These are phyloP conservation scores for Eleusine coracana DNA, from an alignment of 176 grass and related monocot species.

Conservation along the genomic window DNA sequence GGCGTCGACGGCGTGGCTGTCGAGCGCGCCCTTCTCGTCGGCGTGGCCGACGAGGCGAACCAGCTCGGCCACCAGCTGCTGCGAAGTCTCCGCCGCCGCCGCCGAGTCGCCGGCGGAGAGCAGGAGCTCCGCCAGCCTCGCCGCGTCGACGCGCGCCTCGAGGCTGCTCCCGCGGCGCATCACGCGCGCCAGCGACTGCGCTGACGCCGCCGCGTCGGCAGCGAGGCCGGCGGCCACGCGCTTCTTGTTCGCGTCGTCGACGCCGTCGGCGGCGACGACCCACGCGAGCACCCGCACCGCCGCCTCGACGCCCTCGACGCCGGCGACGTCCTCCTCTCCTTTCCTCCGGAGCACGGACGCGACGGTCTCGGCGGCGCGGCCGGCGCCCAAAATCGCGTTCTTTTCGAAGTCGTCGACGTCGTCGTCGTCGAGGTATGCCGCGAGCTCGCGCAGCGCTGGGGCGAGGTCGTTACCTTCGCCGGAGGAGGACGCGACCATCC, in stretches of 20 bases:
- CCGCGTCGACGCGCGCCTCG: slow-evolving; percentile 62
- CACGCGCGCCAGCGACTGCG: slow-evolving; percentile 56
- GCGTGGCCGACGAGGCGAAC: slow-evolving; percentile 56
- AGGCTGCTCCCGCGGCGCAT: slow-evolving; percentile 41
- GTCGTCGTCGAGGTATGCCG: slow-evolving; percentile 65
- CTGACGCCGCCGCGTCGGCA: slow-evolving; percentile 33
- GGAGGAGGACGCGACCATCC: slow-evolving; percentile 38
- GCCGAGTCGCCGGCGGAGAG: slow-evolving; percentile 28
- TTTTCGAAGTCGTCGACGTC: slow-evolving; percentile 89
- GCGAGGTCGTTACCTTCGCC: slow-evolving; percentile 33
- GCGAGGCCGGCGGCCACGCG: slow-evolving; percentile 44
- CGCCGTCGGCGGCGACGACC: slow-evolving; percentile 52
- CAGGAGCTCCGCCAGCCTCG: slow-evolving; percentile 51
- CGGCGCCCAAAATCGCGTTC: slow-evolving; percentile 60
- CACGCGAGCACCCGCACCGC: slow-evolving; percentile 56
- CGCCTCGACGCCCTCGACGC: slow-evolving; percentile 38
- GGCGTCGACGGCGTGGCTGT: slow-evolving; percentile 46
- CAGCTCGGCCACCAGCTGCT: slow-evolving; percentile 60
- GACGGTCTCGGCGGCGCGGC: slow-evolving; percentile 49
- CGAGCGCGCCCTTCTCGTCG: slow-evolving; percentile 56
- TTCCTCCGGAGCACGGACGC: slow-evolving; percentile 52
- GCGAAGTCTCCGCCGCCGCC: slow-evolving; percentile 32
- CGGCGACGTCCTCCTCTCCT: not conserved
- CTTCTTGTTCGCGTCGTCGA: slow-evolving; percentile 69
- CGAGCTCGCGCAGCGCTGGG: slow-evolving; percentile 48